A percentile compares a stretch with the other conserved stretches of the same genome.
phyloP scores from a whole-genome alignment of 164 flowering plant species.

The Aristolochia californica region DNA sequence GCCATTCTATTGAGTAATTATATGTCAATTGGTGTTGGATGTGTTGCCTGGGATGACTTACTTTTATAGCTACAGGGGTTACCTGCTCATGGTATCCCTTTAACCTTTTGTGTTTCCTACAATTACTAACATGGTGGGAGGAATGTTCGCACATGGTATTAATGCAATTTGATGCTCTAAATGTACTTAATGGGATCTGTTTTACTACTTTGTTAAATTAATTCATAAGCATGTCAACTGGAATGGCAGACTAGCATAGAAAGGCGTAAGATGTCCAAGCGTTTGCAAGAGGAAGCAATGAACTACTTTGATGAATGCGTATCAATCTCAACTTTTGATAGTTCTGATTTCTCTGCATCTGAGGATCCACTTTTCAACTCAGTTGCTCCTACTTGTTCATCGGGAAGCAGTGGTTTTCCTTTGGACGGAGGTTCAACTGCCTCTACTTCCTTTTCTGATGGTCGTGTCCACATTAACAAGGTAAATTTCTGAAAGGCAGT shows the following conservation, averaged over 20 bases:
- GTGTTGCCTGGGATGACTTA: too few relatives aligned
- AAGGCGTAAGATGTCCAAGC: conserved; percentile 61
- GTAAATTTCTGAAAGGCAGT: conserved; percentile 13
- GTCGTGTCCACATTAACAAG: conserved; percentile 23
- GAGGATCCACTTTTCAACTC: conserved; percentile 45
- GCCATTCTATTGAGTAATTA: too few relatives aligned
- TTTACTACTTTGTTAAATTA: too few relatives aligned
- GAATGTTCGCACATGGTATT: too few relatives aligned
- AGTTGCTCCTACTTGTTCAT: conserved; percentile 14
- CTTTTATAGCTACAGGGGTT: too few relatives aligned
- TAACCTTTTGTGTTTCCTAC: too few relatives aligned
- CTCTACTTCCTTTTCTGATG: conserved; percentile 11
- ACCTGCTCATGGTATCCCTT: too few relatives aligned
- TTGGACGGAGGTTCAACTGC: conserved; percentile 22
- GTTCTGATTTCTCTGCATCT: conserved; percentile 73
- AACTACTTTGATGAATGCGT: conserved; percentile 91
- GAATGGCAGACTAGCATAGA: conserved; percentile 62
- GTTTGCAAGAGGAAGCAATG: conserved; percentile 71
- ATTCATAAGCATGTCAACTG: too few relatives aligned
- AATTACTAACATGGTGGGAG: too few relatives aligned
- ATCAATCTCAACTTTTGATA: conserved; percentile 83
- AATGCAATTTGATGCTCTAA: too few relatives aligned
- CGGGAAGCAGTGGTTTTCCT: conserved; percentile 9
- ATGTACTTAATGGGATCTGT: too few relatives aligned
- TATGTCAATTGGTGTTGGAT: too few relatives aligned